Percentiles rank a stretch among this genome's conserved stretches.
Evolutionary conservation across 2,329 filamentous ascomycete species (phyloP).

Genomic region (Pseudogymnoascus sp.): DNA sequence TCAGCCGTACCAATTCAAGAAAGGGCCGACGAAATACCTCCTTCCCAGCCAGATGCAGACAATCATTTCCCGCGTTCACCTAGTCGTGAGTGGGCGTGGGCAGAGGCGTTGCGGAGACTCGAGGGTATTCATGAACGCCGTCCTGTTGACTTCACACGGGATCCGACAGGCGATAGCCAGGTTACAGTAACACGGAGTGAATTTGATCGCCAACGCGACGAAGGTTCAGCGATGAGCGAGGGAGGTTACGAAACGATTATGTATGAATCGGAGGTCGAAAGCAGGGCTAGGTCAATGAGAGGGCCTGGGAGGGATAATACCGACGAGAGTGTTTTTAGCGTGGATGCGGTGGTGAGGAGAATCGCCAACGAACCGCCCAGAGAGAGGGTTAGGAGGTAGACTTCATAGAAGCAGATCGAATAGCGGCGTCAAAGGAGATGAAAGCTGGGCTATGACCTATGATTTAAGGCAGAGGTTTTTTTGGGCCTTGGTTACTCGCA

Average conservation of each 20-base stretch:
- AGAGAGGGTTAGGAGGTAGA: neutral
- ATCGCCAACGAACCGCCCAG: neutral
- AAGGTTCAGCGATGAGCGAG: neutral
- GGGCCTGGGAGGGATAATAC: neutral
- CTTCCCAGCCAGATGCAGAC: neutral
- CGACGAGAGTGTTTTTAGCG: neutral
- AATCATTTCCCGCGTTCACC: neutral
- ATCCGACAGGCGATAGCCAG: neutral
- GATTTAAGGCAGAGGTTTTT: neutral
- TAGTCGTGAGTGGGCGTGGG: neutral
- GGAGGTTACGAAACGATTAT: neutral
- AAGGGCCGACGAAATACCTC: neutral
- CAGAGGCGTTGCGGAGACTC: neutral
- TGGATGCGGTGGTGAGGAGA: constrained; percentile 3
- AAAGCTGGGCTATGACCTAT: neutral
- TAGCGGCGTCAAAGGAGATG: neutral
- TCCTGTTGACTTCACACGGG: neutral
- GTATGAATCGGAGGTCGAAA: neutral
- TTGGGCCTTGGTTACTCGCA: neutral
- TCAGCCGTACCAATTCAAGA: neutral
- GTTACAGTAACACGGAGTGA: neutral
- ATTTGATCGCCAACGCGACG: neutral
- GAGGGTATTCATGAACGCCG: neutral
- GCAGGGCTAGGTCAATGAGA: neutral
- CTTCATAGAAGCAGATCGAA: neutral